A percentile compares a stretch with the other conserved stretches of the same genome.
Conservation (phyloP, 2,329 filamentous ascomycete genomes). For the Pestalotiopsis sp. region DNA sequence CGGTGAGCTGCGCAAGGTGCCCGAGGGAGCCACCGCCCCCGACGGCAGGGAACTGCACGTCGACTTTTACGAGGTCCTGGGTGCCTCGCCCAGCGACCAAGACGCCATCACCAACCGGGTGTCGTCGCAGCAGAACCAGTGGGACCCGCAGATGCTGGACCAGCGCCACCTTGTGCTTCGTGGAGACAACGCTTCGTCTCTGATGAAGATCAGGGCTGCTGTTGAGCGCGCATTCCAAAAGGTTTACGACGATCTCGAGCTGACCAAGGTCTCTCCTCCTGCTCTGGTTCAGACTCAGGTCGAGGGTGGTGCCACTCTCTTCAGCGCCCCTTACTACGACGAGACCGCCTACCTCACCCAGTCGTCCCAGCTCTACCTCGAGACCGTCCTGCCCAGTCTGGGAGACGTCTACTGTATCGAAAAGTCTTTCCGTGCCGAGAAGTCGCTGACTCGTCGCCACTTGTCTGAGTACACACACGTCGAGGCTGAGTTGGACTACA, state of each 20-base stretch:
- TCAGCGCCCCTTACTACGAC: slow-evolving; percentile 86
- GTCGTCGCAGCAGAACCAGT: slow-evolving; percentile 47
- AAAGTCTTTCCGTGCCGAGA: slow-evolving; percentile 98
- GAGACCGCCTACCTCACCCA: slow-evolving; percentile 93
- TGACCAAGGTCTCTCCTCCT: slow-evolving; percentile 85
- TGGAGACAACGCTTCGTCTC: slow-evolving; percentile 79
- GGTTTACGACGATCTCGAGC: slow-evolving; percentile 74
- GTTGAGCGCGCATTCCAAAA: slow-evolving; percentile 81
- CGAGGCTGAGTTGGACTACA: slow-evolving; percentile 95
- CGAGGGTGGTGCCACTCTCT: slow-evolving; percentile 89
- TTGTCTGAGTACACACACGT: slow-evolving; percentile 96
- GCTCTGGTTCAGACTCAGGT: slow-evolving; percentile 94
- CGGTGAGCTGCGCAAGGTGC: slow-evolving; percentile 83
- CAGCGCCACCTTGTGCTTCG: slow-evolving; percentile 84
- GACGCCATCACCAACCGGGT: slow-evolving; percentile 87
- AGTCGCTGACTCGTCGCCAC: slow-evolving; percentile 91
- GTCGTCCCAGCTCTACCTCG: slow-evolving; percentile 95
- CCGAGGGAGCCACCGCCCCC: slow-evolving; percentile 75
- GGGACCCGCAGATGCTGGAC: slow-evolving; percentile 72
- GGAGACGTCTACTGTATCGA: slow-evolving; percentile 98
- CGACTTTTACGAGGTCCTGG: slow-evolving; percentile 84
- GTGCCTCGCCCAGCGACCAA: slow-evolving; percentile 79
- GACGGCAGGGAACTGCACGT: slow-evolving; percentile 87
- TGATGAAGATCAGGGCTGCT: slow-evolving; percentile 84
- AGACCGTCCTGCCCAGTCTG: slow-evolving; percentile 87